Base-by-base conservation (phyloP, 805 yeast species). In the Zygotorulaspora sp. region DNA sequence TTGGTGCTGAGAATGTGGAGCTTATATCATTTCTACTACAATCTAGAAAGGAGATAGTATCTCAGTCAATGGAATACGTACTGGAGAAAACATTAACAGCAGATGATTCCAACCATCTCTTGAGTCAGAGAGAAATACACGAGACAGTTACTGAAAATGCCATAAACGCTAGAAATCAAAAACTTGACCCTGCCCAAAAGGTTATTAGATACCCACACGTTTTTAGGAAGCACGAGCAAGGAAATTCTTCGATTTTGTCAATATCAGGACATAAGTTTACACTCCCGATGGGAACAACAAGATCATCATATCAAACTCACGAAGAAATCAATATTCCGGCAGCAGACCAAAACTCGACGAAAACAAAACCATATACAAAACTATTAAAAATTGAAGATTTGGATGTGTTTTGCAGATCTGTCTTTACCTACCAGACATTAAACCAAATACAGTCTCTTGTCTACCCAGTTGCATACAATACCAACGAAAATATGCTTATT, bases 401-500 rank as follows among this genome's bases (percentile, higher is more conserved):
- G 43, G 97, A 92, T 57, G 70, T 70, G 33, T 61, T 86, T 7
- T 90, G 97, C 60, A 78, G 73, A 44, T 86, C 90, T 1, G 88
- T 97, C 0, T 92, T 92, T 60, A 74, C 80, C 20, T 92, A 92
- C 60, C 70, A 75, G 41, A 73, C 83, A 0, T 68, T 90, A 48
- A 90, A 90, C 63, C 75, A 83, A 49, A 83, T 92, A 74, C 98
- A 90, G 62, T 82, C 95, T 12, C 68, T 92, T 44, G 94, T 90
- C 1, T 92, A 71, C 49, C 95, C 95, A 0, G 86, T 89, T 10
- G 97, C 96, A 0, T 92, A 90, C 58, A 78, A 83, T 38, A 83
- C 97, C 4, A 88, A 85, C 59, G 97, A 90, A 53, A 90, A 90
- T 55, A 85, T 92, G 96, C 67, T 89, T 35, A 87, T 89, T 4